Evolutionary conservation across 148 eudicot genomes (phyloP).

Genomic region (Cornus controversa): DNA sequence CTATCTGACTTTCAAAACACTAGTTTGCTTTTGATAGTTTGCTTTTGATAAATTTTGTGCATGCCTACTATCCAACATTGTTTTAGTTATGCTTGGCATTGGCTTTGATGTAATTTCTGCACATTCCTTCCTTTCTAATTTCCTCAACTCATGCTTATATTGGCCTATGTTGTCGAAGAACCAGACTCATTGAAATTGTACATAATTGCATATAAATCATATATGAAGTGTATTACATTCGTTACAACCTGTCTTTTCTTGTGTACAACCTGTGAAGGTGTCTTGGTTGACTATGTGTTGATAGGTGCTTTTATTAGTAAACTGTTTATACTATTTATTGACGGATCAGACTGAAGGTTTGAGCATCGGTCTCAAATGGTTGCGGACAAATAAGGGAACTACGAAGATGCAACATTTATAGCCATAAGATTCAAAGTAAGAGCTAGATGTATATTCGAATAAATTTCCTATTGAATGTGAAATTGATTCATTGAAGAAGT

Average conservation of each 20-base stretch:
- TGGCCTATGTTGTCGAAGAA: too few relatives aligned
- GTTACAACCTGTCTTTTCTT: neutral
- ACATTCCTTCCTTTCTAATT: too few relatives aligned
- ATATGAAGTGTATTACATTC: neutral
- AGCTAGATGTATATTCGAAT: too few relatives aligned
- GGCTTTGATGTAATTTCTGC: too few relatives aligned
- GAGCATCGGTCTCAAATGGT: neutral
- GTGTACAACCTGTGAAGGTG: neutral
- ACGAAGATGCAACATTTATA: too few relatives aligned
- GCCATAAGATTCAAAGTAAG: too few relatives aligned
- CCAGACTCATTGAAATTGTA: neutral
- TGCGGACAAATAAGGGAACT: neutral
- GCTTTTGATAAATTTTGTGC: neutral
- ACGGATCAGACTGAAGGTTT: too few relatives aligned
- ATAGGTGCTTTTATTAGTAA: neutral
- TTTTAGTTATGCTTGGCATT: neutral
- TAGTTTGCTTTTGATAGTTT: too few relatives aligned
- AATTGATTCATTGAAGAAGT: too few relatives aligned
- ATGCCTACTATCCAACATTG: neutral
- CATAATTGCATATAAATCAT: neutral
- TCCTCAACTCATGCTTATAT: too few relatives aligned
- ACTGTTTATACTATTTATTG: too few relatives aligned
- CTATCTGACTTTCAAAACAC: neutral
- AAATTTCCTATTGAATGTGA: too few relatives aligned
- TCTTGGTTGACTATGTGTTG: neutral